These are phyloP conservation scores for Anthracocystis walkeri DNA, from an alignment of 1,284 basidiomycete species.

Conservation along the genomic window DNA sequence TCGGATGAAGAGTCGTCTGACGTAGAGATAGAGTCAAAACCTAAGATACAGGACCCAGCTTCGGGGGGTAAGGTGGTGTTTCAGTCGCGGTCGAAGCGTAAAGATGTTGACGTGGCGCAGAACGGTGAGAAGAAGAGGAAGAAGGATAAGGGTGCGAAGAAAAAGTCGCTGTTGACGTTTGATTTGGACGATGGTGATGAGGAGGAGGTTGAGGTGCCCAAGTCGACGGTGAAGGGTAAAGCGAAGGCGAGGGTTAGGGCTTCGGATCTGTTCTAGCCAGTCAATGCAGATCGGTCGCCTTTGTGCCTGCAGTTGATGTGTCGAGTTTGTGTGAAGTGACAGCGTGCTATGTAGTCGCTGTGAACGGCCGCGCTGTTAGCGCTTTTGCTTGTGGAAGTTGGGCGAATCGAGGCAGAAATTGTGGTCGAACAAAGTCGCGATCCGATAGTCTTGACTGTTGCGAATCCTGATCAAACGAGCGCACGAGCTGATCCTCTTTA, in stretches of 20 bases:
- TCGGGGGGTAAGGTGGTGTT: conserved; percentile 23
- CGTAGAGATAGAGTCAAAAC: conserved; percentile 77
- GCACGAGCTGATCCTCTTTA: no score
- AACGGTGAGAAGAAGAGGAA: conserved; percentile 73
- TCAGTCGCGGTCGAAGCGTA: conserved; percentile 27
- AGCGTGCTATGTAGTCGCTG: no score
- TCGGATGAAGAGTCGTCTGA: conserved; percentile 82
- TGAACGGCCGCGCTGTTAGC: no score
- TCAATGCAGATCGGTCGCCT: no score
- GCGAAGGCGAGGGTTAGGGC: conserved; percentile 19
- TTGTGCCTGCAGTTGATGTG: not conserved
- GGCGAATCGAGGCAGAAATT: not conserved
- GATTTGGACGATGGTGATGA: conserved; percentile 29
- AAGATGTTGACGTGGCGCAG: conserved; percentile 69
- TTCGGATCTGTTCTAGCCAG: conserved; percentile 31
- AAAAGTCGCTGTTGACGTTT: conserved; percentile 37
- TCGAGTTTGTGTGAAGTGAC: not conserved
- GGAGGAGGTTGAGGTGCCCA: not conserved
- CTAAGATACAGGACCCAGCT: conserved; percentile 35
- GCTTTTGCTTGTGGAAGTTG: not conserved
- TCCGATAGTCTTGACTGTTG: no score
- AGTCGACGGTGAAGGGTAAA: conserved; percentile 7
- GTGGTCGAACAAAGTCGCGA: not conserved
- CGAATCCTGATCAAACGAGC: no score
- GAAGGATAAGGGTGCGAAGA: conserved; percentile 18